Evolutionary conservation across 202 grass and related monocot genomes (phyloP), one percentile per base, ranked within the genome.

Genomic region (Panicum virgatum): DNA sequence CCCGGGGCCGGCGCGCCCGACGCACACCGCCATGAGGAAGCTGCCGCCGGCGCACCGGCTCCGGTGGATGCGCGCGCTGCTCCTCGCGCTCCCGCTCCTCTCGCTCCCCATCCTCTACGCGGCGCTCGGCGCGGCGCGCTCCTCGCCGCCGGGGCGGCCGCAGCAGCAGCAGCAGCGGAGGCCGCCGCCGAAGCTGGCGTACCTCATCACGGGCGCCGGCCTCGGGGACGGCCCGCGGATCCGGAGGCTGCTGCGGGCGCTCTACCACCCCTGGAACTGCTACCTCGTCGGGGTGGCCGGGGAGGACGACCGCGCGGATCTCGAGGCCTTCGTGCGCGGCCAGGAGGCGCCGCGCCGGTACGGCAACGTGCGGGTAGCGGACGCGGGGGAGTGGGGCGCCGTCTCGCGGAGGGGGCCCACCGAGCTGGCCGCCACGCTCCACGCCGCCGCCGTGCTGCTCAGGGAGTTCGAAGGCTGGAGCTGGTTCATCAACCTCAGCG

Each of bases 251-350:
- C 83, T 98, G 40, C 79, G 73, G 80, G 96, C 89, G 57, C 70
- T 90, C 58, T 98, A 98, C 87, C 96, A 98, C 62, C 96, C 96
- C 7, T 90, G 92, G 96, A 98, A 98, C 73, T 91, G 67, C 86
- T 98, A 98, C 80, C 79, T 98, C 53, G 62, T 98, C 57, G 88
- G 90, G 32, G 86, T 98, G 63, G 70, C 90, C 16, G 78, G 64
- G 20, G 82, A 86, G 65, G 88, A 69, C 30, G 96, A 93, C 36
- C 89, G 87, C 38, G 86, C 83, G 82, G 92, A 96, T 90, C 88
- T 98, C 84, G 88, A 71, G 64, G 89, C 81, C 44, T 93, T 96
- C 78, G 84, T 89, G 78, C 72, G 80, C 56, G 84, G 69, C 53
- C 78, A 94, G 76, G 84, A 85, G 72, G 88, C 85, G 43, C 83